Evolutionary conservation across 23 red algal species (phyloP), one percentile per base, ranked within the genome.

Genomic region (Agarophyton chilense): DNA sequence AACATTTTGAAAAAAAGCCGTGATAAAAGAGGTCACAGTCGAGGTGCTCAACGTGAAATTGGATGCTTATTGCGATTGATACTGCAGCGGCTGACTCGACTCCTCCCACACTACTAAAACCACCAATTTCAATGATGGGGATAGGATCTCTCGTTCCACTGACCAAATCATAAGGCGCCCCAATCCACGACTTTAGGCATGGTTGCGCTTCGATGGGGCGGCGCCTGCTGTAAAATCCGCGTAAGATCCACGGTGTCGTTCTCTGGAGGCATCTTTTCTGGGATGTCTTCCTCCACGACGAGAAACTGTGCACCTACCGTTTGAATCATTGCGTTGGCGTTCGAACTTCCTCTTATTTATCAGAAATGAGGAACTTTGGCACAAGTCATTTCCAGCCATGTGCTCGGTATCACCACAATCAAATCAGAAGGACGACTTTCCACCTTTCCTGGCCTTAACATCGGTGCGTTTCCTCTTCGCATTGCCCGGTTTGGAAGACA

Each of bases 121-220:
- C 64, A 8, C 52, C 79, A 11, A 60, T 36, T 9, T 83, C 79
- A 7, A 83, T 63, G 43, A 83, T 83, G 1, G 79, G 79, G 66
- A 66, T 83, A 14, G 79, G 29, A 49, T 83, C 79, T 18, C 28
- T 40, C 2, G 40, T 39, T 25, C 55, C 57, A 24, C 25, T 14
- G 8, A 65, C n/a, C 16, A 83, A 32, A 43, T 83, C 52, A n/a
- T 26, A 83, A 41, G n/a, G n/a, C n/a, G n/a, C n/a, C n/a, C n/a
- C n/a, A n/a, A n/a, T n/a, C n/a, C n/a, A n/a, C n/a, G n/a, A n/a
- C n/a, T n/a, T n/a, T n/a, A n/a, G n/a, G n/a, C n/a, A n/a, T n/a
- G n/a, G n/a, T n/a, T n/a, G n/a, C n/a, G n/a, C n/a, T n/a, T n/a
- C n/a, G n/a, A n/a, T n/a, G n/a, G n/a, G n/a, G n/a, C n/a, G n/a